Evolutionary conservation across 176 grass and related monocot species (phyloP), one percentile per base, ranked within the genome.

Genomic region (Puccinellia tenuiflora): DNA sequence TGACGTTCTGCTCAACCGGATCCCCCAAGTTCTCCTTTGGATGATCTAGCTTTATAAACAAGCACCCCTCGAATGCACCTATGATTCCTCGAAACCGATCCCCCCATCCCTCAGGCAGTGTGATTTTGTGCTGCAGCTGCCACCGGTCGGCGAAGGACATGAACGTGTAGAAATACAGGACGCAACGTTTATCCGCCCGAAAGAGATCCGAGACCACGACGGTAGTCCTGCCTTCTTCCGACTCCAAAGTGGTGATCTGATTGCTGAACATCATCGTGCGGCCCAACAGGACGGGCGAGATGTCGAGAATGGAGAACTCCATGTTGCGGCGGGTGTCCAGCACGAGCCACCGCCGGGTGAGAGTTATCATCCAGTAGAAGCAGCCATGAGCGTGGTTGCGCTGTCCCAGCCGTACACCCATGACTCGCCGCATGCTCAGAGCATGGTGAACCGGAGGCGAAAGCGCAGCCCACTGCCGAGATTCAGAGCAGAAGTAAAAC

Each of bases 331-430:
- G 39, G 0, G 87, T 76, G 50, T 89, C 82, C 77, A 89, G 72
- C 61, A 89, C 77, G 10, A 89, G 87, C 87, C 82, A 89, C 70
- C 77, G 68, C 35, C 65, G 82, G 5, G 87, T 85, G 69, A 81
- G 77, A 40, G 87, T 35, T 51, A 85, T 54, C 82, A 81, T 89
- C 82, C 87, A 89, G 82, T 89, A 89, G 77, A 89, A 81, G 77
- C 82, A 89, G 20, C 82, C 77, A 7, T 85, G 70, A 4, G 87
- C 82, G 40, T 89, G 39, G 69, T 81, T 85, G 50, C 82, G 87
- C 1, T 85, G 69, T 38, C 82, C 82, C 1, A 85, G 70, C 6
- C 87, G 82, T 18, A 89, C 70, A 7, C 87, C 87, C 70, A 85
- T 81, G 69, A 89, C 87, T 33, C 87, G 81, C 55, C 87, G 55